These are phyloP conservation scores for Epithele typhae DNA, from an alignment of 768 basidiomycete genomes.

Conservation along the genomic window DNA sequence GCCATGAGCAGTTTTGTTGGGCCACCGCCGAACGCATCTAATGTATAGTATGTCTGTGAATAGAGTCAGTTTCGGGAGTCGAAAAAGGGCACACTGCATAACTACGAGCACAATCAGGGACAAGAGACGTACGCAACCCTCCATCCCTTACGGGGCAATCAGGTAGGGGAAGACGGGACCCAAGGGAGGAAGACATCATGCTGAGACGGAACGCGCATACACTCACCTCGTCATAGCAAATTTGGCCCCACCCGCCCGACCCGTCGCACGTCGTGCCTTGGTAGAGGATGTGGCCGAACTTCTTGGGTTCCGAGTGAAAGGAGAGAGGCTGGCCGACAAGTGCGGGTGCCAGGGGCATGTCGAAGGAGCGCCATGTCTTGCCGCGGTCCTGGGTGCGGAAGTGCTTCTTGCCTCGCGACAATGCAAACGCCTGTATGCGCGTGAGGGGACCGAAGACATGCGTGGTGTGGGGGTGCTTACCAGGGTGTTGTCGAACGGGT, in stretches of 20 bases:
- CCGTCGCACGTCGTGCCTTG: slow-evolving; percentile 66
- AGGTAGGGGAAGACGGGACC: too few relatives aligned
- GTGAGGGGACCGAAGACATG: background rate
- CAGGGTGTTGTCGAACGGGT: slow-evolving; percentile 78
- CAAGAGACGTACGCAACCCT: too few relatives aligned
- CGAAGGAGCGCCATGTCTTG: slow-evolving; percentile 80
- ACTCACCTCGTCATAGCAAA: slow-evolving; percentile 72
- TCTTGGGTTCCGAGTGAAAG: slow-evolving; percentile 77
- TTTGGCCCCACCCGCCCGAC: slow-evolving; percentile 41
- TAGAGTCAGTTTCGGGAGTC: too few relatives aligned
- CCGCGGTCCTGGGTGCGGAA: slow-evolving; percentile 89
- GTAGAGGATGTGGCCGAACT: slow-evolving; percentile 73
- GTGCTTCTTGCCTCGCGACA: slow-evolving; percentile 72
- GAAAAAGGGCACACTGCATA: background rate
- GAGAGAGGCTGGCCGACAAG: slow-evolving; percentile 63
- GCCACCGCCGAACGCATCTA: slow-evolving; percentile 67
- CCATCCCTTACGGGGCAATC: too few relatives aligned
- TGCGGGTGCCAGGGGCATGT: slow-evolving; percentile 58
- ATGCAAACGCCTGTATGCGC: slow-evolving; percentile 69
- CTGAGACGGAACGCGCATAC: background rate
- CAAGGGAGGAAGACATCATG: too few relatives aligned
- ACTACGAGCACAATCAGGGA: background rate
- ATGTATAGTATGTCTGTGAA: slow-evolving; percentile 85
- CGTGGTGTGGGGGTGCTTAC: slow-evolving; percentile 35
- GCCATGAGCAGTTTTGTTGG: slow-evolving; percentile 56